Evolutionary conservation across 208 protist species (phyloP).

Genomic region (Leishmania arabica): DNA sequence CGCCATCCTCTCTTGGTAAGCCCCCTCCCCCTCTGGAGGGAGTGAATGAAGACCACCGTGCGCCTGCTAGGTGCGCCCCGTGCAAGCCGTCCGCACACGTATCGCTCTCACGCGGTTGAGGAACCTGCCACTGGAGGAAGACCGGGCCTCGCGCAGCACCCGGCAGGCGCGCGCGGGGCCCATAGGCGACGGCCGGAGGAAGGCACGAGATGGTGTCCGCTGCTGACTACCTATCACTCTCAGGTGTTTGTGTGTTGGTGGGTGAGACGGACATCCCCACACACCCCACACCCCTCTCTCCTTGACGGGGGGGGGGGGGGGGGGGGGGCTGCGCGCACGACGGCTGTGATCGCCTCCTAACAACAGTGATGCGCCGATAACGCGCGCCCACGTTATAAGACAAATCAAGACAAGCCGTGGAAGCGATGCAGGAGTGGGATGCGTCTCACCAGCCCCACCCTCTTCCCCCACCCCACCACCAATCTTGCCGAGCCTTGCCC

Average conservation of each 20-base stretch:
- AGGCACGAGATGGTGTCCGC: not conserved
- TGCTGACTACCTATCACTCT: not conserved
- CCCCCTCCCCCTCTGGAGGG: not conserved
- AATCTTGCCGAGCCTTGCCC: not conserved
- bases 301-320: too few species aligned
- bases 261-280: not conserved
- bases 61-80: not conserved
- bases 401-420: not conserved
- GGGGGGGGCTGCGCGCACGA: not conserved
- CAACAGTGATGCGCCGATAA: not conserved
- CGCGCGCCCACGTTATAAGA: not conserved
- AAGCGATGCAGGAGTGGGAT: not conserved
- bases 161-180: too few species aligned
- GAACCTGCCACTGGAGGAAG: not conserved
- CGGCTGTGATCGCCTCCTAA: not conserved
- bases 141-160: not conserved
- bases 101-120: not conserved
- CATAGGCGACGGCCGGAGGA: not conserved
- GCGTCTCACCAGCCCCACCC: not conserved
- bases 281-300: too few species aligned
- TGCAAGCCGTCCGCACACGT: not conserved
- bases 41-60: not conserved
- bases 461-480: not conserved
- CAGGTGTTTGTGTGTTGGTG: not conserved
- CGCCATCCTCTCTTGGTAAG: not conserved